These are phyloP conservation scores for Lentinula aciculospora DNA, from an alignment of 768 basidiomycete species.

Conservation along the genomic window DNA sequence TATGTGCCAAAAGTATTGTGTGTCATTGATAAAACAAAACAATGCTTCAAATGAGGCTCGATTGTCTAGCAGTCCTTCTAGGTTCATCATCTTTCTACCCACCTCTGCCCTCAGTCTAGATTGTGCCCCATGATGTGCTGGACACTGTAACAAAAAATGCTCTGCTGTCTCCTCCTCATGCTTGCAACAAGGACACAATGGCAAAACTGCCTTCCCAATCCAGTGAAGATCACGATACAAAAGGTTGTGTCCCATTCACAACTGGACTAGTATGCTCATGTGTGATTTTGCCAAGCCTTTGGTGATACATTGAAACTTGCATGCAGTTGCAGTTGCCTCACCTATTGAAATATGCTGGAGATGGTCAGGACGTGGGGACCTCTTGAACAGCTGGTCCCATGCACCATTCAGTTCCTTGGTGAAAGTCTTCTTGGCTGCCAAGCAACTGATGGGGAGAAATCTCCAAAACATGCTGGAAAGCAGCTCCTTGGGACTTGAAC, in stretches of 20 bases:
- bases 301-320: not conserved
- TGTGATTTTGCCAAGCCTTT: conserved; percentile 9
- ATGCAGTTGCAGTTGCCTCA: not conserved
- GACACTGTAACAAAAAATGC: conserved; percentile 14
- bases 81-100: not conserved
- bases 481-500: not conserved
- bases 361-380: not conserved
- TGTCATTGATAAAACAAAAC: no score
- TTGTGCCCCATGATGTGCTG: not conserved
- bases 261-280: conserved; percentile 19
- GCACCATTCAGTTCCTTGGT: not conserved
- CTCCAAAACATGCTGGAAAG: not conserved
- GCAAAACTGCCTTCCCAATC: conserved; percentile 10
- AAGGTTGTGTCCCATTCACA: conserved; percentile 21
- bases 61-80: no score
- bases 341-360: not conserved
- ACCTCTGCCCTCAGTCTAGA: not conserved
- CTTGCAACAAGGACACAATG: conserved; percentile 11
- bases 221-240: conserved; percentile 22
- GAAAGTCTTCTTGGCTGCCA: not conserved
- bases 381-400: not conserved
- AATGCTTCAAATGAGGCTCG: no score
- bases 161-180: conserved; percentile 1
- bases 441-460: not conserved
- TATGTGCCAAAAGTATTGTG: no score